phyloP scores from a whole-genome alignment of 345 rosid genomes.

The Psidium guajava region DNA sequence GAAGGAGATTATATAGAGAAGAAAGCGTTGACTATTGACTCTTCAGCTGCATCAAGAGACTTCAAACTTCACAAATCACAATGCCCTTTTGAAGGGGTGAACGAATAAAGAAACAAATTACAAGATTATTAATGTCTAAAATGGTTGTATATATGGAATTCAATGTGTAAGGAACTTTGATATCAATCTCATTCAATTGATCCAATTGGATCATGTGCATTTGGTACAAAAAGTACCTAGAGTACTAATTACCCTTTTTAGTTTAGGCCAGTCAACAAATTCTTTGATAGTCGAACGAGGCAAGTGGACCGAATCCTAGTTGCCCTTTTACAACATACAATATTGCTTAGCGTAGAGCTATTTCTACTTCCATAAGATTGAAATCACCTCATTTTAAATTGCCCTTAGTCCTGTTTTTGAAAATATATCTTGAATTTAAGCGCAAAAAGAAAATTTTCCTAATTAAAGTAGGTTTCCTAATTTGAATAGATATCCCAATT shows the following conservation, averaged over 20 bases:
- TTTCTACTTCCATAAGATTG: too few species aligned
- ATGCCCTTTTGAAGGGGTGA: background rate
- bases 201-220: background rate
- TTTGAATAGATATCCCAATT: too few species aligned
- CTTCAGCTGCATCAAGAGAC: background rate
- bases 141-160: too few species aligned
- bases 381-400: too few species aligned
- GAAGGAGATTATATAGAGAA: background rate
- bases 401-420: too few species aligned
- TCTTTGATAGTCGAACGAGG: background rate
- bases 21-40: background rate
- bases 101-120: background rate
- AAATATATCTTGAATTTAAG: too few species aligned
- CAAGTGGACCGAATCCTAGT: background rate
- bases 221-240: background rate
- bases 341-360: background rate
- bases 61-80: too few species aligned
- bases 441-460: too few species aligned
- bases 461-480: too few species aligned
- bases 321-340: background rate
- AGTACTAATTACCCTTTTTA: background rate
- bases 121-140: background rate
- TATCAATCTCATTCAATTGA: background rate
- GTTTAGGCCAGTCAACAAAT: background rate
- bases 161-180: background rate